A percentile compares a stretch with the other conserved stretches of the same genome.
These are phyloP conservation scores for Vanderwaltozyma polyspora DNA, from an alignment of 805 yeast species.

Conservation along the genomic window DNA sequence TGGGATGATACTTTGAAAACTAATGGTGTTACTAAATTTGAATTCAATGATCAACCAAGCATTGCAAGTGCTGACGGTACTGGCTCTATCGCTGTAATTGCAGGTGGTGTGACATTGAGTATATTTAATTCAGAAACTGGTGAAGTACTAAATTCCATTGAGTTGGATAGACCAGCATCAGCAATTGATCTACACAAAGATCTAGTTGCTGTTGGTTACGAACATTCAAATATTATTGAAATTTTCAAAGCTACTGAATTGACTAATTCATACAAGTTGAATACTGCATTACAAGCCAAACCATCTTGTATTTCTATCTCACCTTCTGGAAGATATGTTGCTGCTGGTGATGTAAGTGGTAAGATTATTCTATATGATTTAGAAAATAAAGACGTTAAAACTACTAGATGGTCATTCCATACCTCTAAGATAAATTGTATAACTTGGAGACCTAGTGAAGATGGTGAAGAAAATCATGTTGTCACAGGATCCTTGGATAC, in stretches of 20 bases:
- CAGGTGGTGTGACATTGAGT: slow-evolving; percentile 33
- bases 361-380: slow-evolving; percentile 67
- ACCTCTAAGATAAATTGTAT: slow-evolving; percentile 70
- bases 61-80: slow-evolving; percentile 30
- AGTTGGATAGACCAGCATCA: slow-evolving; percentile 32
- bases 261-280: slow-evolving; percentile 26
- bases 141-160: slow-evolving; percentile 17
- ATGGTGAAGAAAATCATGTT: slow-evolving; percentile 53
- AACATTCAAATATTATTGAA: slow-evolving; percentile 29
- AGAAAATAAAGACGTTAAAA: slow-evolving; percentile 42
- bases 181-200: slow-evolving; percentile 36
- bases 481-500: slow-evolving; percentile 81
- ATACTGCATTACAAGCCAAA: slow-evolving; percentile 41
- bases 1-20: slow-evolving; percentile 78
- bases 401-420: slow-evolving; percentile 95
- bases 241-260: slow-evolving; percentile 30
- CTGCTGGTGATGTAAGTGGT: slow-evolving; percentile 81
- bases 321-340: slow-evolving; percentile 55
- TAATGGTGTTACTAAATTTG: slow-evolving; percentile 13
- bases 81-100: slow-evolving; percentile 32
- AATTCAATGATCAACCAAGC: slow-evolving; percentile 40
- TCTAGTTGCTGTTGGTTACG: slow-evolving; percentile 40
- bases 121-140: slow-evolving; percentile 28
- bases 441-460: slow-evolving; percentile 47
- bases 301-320: slow-evolving; percentile 60